These are phyloP conservation scores for Myriosclerotinia curreyana DNA, from an alignment of 2,329 filamentous ascomycete species.

Conservation along the genomic window DNA sequence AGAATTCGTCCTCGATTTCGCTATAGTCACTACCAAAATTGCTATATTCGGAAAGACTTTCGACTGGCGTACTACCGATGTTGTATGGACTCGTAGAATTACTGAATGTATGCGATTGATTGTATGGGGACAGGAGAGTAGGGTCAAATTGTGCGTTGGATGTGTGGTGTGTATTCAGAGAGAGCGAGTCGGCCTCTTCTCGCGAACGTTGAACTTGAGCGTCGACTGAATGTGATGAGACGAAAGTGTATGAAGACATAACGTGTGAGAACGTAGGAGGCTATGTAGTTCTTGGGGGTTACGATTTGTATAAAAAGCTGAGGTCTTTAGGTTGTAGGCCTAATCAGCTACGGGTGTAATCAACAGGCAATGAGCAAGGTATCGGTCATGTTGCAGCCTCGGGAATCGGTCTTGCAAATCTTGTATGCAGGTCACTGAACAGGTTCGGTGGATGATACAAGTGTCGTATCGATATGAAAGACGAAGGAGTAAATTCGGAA, in stretches of 20 bases:
- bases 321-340: constrained; percentile 24
- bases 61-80: constrained; percentile 33
- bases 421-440: constrained; percentile 14
- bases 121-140: constrained; percentile 34
- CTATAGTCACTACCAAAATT: constrained; percentile 37
- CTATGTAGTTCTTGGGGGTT: constrained; percentile 32
- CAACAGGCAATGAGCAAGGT: constrained; percentile 30
- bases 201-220: constrained; percentile 30
- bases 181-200: constrained; percentile 32
- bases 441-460: constrained; percentile 24
- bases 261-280: constrained; percentile 33
- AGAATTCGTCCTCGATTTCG: constrained; percentile 38
- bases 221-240: constrained; percentile 29
- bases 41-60: constrained; percentile 36
- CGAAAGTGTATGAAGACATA: constrained; percentile 38
- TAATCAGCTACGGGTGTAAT: constrained; percentile 28
- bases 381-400: constrained; percentile 36
- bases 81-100: constrained; percentile 37
- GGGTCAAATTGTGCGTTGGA: constrained; percentile 28
- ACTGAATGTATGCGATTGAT: constrained; percentile 34
- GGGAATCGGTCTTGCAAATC: constrained; percentile 20
- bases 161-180: constrained; percentile 30
- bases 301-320: constrained; percentile 27
- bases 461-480: background rate
- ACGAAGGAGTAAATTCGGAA: background rate